Percentiles rank a stretch among this genome's conserved stretches.
Conservation (phyloP, 257 asterid genomes). For the Linaria vulgaris region DNA sequence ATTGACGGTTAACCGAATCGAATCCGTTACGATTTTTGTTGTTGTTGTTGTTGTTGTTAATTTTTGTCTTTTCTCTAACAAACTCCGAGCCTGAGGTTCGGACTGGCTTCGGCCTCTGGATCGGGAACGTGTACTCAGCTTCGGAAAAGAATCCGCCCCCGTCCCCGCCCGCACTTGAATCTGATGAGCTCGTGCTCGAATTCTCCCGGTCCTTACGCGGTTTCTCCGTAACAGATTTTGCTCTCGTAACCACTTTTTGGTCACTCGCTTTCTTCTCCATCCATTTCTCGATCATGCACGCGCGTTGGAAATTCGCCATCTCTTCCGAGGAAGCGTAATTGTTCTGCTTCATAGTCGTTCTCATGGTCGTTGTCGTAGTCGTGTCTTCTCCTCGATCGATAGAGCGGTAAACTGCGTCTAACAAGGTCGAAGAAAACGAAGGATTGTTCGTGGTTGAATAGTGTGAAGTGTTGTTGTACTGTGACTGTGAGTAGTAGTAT, state of each 20-base stretch:
- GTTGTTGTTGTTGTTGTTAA: no score
- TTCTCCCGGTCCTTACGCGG: conserved; percentile 38
- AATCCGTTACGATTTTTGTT: conserved; percentile 4
- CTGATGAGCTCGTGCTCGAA: conserved; percentile 74
- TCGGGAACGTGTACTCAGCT: conserved; percentile 41
- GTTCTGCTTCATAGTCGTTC: conserved; percentile 37
- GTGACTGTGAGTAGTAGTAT: no score
- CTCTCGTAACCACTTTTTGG: conserved; percentile 36
- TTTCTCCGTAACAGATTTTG: conserved; percentile 53
- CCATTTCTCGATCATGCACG: conserved; percentile 84
- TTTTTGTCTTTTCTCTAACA: conserved; percentile 34
- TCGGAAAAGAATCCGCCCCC: conserved; percentile 50
- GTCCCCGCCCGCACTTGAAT: conserved; percentile 48
- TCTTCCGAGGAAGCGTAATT: conserved; percentile 38
- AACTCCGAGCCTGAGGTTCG: conserved; percentile 43
- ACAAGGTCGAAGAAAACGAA: conserved; percentile 74
- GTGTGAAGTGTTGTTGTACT: conserved; percentile 21
- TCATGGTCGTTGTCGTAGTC: conserved; percentile 11
- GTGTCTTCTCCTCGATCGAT: conserved; percentile 53
- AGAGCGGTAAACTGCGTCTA: conserved; percentile 76
- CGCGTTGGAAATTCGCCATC: conserved; percentile 58
- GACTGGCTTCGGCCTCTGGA: conserved; percentile 63
- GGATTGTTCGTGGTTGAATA: conserved; percentile 33
- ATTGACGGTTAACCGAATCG: background rate
- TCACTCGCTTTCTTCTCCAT: conserved; percentile 65